Base-by-base conservation (phyloP, 495 filamentous ascomycete species). In the Bacidia rubella region DNA sequence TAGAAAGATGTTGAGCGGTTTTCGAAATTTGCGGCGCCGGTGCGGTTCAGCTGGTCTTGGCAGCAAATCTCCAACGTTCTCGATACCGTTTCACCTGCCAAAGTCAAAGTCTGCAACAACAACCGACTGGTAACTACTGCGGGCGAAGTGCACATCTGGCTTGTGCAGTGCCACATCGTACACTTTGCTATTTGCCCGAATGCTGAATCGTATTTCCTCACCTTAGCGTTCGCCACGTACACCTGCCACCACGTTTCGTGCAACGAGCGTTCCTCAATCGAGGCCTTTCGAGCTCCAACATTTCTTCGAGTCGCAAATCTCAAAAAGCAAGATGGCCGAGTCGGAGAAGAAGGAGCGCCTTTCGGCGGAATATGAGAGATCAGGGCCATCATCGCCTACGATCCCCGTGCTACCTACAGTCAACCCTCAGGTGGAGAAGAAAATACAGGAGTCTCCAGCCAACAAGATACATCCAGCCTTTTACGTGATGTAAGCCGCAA, bases 401-500 rank as follows among this genome's bases (percentile, higher is more conserved):
- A 74, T 78, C 53, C 80, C 83, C 48, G 70, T 85, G 46, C 71
- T 94, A 56, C 89, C 89, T 38, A 87, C 82, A 12, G 79, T 87
- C 63, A 92, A 87, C 62, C 85, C 81, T 58, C 66, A 74, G 35
- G 71, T 70, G 23, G 80, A 89, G 63, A 89, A 87, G 76, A 43
- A 21, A 11, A 25, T 50, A 38, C 47, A 71, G 45, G 73, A 80
- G 61, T 70, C 81, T 29, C 66, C 82, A 44, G 79, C 80, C 64
- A 58, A 76, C 4, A 64, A 75, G 11, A 68, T 97, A 27, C 92
- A 92, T 66, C 86, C 92, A 50, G 82, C 86, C 2, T 67, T 95
- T 63, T 98, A 97, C 66, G 88, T 97, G 54, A 75, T 72, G 88
- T 95, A 70, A 73, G 89, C 53, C 38, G 52, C 48, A 17, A 32